phyloP scores from a whole-genome alignment of 352 stramenopile species.

The Thraustochytrium sp. region DNA sequence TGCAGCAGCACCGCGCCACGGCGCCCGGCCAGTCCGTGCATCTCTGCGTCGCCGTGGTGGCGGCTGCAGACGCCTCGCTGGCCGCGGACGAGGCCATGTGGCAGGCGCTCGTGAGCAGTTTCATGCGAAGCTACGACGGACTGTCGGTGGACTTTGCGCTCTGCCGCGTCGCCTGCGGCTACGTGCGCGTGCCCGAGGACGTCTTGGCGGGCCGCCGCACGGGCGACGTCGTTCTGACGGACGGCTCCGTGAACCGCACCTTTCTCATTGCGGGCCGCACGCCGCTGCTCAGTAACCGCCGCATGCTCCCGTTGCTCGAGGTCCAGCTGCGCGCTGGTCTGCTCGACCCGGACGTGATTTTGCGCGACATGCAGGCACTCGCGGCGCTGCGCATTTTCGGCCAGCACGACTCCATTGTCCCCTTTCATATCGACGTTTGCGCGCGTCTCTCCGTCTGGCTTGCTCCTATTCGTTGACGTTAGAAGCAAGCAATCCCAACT shows the following conservation, averaged over 20 bases:
- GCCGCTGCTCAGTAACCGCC: neutral
- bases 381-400: neutral
- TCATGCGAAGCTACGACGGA: neutral
- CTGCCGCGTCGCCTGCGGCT: neutral
- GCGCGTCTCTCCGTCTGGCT: neutral
- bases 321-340: neutral
- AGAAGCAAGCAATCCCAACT: neutral
- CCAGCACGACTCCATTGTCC: conserved; percentile 8
- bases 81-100: neutral
- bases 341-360: neutral
- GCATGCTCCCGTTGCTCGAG: neutral
- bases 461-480: neutral
- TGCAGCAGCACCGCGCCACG: neutral
- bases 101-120: neutral
- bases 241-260: neutral
- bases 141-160: neutral
- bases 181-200: neutral
- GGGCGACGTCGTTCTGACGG: neutral
- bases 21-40: neutral
- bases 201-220: neutral
- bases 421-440: neutral
- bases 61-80: neutral
- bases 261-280: neutral
- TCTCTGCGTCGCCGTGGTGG: neutral
- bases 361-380: neutral